Percentiles rank a stretch among this genome's conserved stretches.
phyloP scores from a whole-genome alignment of 1,284 basidiomycete species.

The Phellopilus nigrolimitatus region DNA sequence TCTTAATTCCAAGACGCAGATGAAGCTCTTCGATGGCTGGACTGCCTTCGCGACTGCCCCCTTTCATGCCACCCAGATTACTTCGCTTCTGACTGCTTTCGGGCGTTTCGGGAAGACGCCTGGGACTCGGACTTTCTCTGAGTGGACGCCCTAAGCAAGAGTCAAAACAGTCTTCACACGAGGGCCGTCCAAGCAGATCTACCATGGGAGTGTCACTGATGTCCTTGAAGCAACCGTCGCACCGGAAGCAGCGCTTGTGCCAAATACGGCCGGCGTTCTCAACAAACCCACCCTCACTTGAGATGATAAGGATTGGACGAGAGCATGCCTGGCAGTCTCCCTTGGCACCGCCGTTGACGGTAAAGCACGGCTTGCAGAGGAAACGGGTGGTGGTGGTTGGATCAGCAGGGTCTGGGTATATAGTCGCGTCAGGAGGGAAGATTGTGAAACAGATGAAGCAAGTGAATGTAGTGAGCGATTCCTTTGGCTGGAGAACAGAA shows the following conservation, averaged over 20 bases:
- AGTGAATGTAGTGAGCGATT: conserved; percentile 57
- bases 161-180: conserved; percentile 73
- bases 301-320: conserved; percentile 65
- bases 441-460: conserved; percentile 59
- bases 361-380: conserved; percentile 69
- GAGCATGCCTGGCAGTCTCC: conserved; percentile 63
- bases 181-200: conserved; percentile 73
- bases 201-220: conserved; percentile 73
- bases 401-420: conserved; percentile 67
- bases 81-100: conserved; percentile 27
- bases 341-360: conserved; percentile 64
- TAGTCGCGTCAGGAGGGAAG: conserved; percentile 75
- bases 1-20: conserved; percentile 51
- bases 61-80: conserved; percentile 38
- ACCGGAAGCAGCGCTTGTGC: conserved; percentile 77
- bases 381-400: conserved; percentile 43
- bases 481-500: conserved; percentile 73
- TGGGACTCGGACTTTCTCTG: conserved; percentile 33
- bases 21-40: conserved; percentile 55
- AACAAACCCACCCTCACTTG: conserved; percentile 70
- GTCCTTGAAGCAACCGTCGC: conserved; percentile 63
- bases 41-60: conserved; percentile 42
- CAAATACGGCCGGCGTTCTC: conserved; percentile 64
- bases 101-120: conserved; percentile 30
- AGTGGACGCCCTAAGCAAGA: conserved; percentile 50